Evolutionary conservation across 2,329 filamentous ascomycete species (phyloP).

Genomic region (Pseudocercospora macadamiae): DNA sequence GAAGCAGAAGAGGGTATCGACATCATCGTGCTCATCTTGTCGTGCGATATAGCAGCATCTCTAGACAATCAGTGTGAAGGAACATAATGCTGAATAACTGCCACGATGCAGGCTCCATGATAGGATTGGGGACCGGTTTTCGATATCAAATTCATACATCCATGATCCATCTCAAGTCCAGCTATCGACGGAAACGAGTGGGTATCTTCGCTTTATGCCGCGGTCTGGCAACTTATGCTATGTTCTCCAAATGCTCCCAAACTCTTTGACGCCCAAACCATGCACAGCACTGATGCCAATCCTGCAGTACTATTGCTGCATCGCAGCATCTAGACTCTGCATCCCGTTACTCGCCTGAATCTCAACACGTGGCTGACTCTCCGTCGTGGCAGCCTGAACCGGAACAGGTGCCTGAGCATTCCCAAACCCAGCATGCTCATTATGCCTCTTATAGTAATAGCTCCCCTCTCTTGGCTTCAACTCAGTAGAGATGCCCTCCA

Average conservation of each 20-base stretch:
- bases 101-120: too few relatives aligned
- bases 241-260: neutral
- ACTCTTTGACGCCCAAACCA: too few relatives aligned
- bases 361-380: neutral
- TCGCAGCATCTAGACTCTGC: slow-evolving; percentile 13
- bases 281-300: too few relatives aligned
- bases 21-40: too few relatives aligned
- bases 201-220: neutral
- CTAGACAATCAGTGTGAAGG: too few relatives aligned
- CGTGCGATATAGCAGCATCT: too few relatives aligned
- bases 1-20: neutral
- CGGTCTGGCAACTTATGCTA: neutral
- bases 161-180: neutral
- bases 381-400: neutral
- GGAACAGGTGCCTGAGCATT: neutral
- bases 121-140: too few relatives aligned
- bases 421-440: slow-evolving; percentile 74
- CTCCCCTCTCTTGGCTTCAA: slow-evolving; percentile 66
- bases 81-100: too few relatives aligned
- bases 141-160: too few relatives aligned
- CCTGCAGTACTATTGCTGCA: neutral
- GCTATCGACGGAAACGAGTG: neutral
- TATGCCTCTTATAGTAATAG: slow-evolving; percentile 81
- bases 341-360: neutral
- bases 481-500: slow-evolving; percentile 73